Base-by-base conservation (phyloP, 768 basidiomycete species). In the Fomitopsis pulvina region DNA sequence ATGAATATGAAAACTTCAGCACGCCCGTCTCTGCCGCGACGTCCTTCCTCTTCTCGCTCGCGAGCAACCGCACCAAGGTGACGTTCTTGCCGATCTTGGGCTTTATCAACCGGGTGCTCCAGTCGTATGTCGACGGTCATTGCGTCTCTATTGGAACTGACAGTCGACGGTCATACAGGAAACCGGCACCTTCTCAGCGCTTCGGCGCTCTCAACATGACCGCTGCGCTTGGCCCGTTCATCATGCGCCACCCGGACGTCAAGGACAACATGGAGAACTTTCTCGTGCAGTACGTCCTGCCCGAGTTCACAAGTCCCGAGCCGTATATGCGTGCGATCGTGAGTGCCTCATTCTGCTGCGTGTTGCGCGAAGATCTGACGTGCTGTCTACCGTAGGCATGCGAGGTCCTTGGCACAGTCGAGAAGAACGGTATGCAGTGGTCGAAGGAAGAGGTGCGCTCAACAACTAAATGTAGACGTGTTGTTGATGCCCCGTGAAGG, bases 121-220 rank as follows among this genome's bases (percentile, higher is more conserved):
- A 75, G 45, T 79, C 80, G 77, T 87, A 57, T 49, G 82, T 75
- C 45, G 27, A 28, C 27, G 20, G 6, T 42, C 25, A 32, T 50
- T n/a, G 22, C 1, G 24, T 41, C 8, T 29, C 5, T 25, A 24
- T 12, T 39, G 27, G 18, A 10, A 34, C 12, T 27, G 12, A 34
- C 21, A 8, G 3, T 16, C 30, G 38, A 39, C 41, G 2, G 39
- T 18, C 4, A 9, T 22, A 7, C 51, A 76, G 76, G n/a, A 69
- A 70, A 41, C 72, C 81, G 2, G 52, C 78, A 1, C 64, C 87
- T 4, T 68, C 78, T 21, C 83, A 93, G 55, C 79, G 82, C 41
- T 94, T 87, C 58, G 92, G 91, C 41, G 92, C 87, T 2, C 72
- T 95, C 30, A 88, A 87, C 59, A 89, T 93, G 77, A 81, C 81